phyloP scores from a whole-genome alignment of 345 rosid species.

The Gossypium stocksii region DNA sequence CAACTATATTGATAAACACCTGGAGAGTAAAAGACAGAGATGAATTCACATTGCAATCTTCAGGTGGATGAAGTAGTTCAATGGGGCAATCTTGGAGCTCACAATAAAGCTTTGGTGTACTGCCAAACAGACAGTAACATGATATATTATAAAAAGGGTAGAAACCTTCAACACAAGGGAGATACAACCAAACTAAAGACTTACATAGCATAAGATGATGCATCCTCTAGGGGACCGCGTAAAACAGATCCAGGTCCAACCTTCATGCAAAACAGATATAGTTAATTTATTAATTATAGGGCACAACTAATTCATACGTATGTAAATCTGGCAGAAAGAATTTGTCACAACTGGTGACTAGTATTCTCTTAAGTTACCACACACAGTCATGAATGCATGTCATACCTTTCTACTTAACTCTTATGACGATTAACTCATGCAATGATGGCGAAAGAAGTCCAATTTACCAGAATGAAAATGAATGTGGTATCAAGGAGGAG shows the following conservation, averaged over 20 bases:
- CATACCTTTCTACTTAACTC: not conserved
- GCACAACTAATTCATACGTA: conserved; percentile 8
- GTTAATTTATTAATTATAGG: conserved; percentile 9
- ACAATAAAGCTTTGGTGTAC: conserved; percentile 87
- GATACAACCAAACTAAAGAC: conserved; percentile 28
- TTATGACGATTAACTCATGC: not conserved
- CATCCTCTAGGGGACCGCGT: conserved; percentile 86
- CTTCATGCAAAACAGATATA: conserved; percentile 35
- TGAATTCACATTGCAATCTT: conserved; percentile 97
- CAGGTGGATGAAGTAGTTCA: conserved; percentile 89
- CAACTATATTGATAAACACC: conserved; percentile 40
- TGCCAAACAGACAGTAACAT: conserved; percentile 26
- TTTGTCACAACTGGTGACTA: not conserved
- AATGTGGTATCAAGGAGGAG: not conserved
- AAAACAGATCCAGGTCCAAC: conserved; percentile 88
- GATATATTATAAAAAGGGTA: conserved; percentile 4
- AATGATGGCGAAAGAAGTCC: not conserved
- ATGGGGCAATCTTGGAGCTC: conserved; percentile 72
- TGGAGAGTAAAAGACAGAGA: conserved; percentile 94
- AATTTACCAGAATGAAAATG: not conserved
- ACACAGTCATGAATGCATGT: not conserved
- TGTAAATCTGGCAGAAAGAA: not conserved
- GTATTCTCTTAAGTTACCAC: not conserved
- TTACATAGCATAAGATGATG: conserved; percentile 78
- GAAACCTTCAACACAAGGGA: not conserved